phyloP scores from a whole-genome alignment of 257 asterid genomes.

The Lavandula angustifolia region DNA sequence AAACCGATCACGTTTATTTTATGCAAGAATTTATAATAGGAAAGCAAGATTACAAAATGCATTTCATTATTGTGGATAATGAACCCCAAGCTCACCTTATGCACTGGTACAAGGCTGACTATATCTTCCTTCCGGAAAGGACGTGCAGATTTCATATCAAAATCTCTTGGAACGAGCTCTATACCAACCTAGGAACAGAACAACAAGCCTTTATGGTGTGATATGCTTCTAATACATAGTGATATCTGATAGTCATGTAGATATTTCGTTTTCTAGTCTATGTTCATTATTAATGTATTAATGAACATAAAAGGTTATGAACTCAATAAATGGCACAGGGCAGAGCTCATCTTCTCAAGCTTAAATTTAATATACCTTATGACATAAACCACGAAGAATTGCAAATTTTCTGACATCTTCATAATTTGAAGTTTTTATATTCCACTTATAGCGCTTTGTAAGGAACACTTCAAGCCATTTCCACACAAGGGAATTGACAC shows the following conservation, averaged over 20 bases:
- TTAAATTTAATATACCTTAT: constrained; percentile 59
- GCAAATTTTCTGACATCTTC: constrained; percentile 81
- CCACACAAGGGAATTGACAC: constrained; percentile 78
- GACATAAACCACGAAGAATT: constrained; percentile 92
- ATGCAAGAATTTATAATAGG: constrained; percentile 12
- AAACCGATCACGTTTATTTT: constrained; percentile 26
- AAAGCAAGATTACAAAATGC: constrained; percentile 22
- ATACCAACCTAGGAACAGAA: constrained; percentile 71
- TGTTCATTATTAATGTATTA: neutral
- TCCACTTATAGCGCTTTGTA: constrained; percentile 85
- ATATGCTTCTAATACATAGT: constrained; percentile 9
- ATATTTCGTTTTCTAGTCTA: neutral
- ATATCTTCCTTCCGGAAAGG: constrained; percentile 79
- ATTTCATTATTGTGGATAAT: constrained; percentile 15
- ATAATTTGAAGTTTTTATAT: constrained; percentile 58
- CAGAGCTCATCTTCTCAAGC: constrained; percentile 22
- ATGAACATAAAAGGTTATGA: constrained; percentile 8
- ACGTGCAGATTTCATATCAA: constrained; percentile 66
- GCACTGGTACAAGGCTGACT: constrained; percentile 87
- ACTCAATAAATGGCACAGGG: constrained; percentile 27
- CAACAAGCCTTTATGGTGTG: constrained; percentile 15
- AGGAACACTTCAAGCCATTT: constrained; percentile 89
- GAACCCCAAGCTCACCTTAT: constrained; percentile 59
- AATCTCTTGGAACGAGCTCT: constrained; percentile 89
- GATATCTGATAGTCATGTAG: constrained; percentile 10